Percentiles rank a stretch among this genome's conserved stretches.
Conservation (phyloP, 2,329 filamentous ascomycete genomes). For the Tolypocladium cylindrosporum region DNA sequence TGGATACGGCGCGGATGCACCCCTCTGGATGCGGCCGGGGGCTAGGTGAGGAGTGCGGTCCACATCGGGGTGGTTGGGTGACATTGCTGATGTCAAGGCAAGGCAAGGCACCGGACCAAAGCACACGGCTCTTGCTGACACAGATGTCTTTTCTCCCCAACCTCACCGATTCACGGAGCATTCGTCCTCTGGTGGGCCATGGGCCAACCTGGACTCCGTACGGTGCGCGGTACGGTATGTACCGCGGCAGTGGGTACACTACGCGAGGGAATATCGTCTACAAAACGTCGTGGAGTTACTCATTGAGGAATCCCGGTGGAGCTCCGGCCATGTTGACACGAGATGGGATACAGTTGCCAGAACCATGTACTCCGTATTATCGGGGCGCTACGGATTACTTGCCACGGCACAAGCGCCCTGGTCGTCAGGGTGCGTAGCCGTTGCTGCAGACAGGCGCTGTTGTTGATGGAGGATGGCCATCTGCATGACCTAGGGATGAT, state of each 20-base stretch:
- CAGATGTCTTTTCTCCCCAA: neutral
- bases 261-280: neutral
- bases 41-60: slow-evolving; percentile 1
- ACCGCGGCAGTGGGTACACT: neutral
- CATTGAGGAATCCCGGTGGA: neutral
- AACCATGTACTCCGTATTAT: neutral
- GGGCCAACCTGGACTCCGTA: no score
- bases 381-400: neutral
- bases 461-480: neutral
- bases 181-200: neutral
- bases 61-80: slow-evolving; percentile 4
- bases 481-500: neutral
- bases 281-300: neutral
- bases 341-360: neutral
- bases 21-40: neutral
- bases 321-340: neutral
- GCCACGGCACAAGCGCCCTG: neutral
- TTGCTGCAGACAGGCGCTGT: neutral
- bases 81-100: neutral
- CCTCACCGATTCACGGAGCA: neutral
- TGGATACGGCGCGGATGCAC: slow-evolving; percentile 1
- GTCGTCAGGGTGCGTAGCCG: neutral
- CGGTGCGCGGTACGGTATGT: no score
- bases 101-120: neutral
- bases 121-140: neutral